Evolutionary conservation across 139 green algal genomes (phyloP), one percentile per base, ranked within the genome.

Genomic region (Coelastrella sp.): DNA sequence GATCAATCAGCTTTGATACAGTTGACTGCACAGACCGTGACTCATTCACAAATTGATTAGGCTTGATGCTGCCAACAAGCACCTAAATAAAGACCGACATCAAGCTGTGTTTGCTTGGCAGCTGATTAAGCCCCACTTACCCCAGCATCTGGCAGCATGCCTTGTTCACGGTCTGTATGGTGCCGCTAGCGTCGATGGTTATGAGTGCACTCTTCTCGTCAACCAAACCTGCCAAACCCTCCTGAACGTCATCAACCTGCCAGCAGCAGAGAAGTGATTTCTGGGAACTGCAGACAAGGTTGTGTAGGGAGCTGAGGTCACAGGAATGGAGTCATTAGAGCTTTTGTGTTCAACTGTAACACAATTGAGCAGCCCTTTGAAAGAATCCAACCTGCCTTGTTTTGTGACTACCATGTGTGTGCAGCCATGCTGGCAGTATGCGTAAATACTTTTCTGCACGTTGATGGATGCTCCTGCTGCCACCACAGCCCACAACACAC

Each of bases 111-210:
- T 49, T 49, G 35, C 35, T 49, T 49, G 35, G 35, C 35, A 49
- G 35, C 35, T 49, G 35, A 3, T 49, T 49, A 3, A 49, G 35
- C 35, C 35, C 35, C 35, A 66, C 87, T 68, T 75, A 91, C 88
- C 88, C 79, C 57, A 92, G 49, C 82, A 92, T 56, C 12, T 81
- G n/a, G 6, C 9, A n/a, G 14, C 75, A 58, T 25, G 35, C 66
- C 61, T 87, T 87, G 89, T 92, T 92, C 22, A 78, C 84, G 27
- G 80, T 74, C 63, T 90, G 89, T 24, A 95, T 94, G 83, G 88
- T 93, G 87, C 93, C 93, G 1, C 65, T 19, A 6, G 91, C 89
- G 63, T 95, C 92, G 78, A 95, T 94, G n/a, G 90, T 91, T 22
- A 92, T 82, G 17, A 95, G 75, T 0, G 91, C 91, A 57, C 83